Percentiles rank a stretch among this genome's conserved stretches.
Conservation (phyloP, 169 alveolate species). For the Plasmodium malariae region DNA sequence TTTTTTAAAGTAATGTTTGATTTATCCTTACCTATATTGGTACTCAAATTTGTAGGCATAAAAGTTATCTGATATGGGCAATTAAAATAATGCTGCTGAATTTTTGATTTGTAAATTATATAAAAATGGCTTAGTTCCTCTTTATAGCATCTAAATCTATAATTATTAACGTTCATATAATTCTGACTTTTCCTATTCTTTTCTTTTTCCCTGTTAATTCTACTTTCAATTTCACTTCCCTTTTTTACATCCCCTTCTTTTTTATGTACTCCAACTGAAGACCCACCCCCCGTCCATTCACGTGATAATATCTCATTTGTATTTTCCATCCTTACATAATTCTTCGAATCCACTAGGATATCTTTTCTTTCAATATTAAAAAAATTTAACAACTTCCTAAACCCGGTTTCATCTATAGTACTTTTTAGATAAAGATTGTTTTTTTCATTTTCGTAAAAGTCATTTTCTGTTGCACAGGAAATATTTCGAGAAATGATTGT, state of each 20-base stretch:
- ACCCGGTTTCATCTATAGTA: constrained; percentile 63
- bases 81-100: constrained; percentile 76
- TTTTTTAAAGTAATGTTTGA: background rate
- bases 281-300: background rate
- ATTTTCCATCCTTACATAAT: background rate
- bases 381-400: constrained; percentile 35
- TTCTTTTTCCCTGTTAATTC: background rate
- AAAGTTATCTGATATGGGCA: constrained; percentile 72
- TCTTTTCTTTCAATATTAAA: constrained; percentile 52
- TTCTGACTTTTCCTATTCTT: background rate
- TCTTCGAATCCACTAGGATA: background rate
- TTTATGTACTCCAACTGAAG: background rate
- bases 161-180: constrained; percentile 26
- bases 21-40: background rate
- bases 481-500: constrained; percentile 6
- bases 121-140: constrained; percentile 14
- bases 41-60: constrained; percentile 39
- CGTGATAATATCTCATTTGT: background rate
- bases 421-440: background rate
- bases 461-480: constrained; percentile 36
- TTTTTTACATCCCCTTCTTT: background rate
- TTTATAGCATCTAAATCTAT: constrained; percentile 32
- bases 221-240: background rate
- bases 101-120: constrained; percentile 68
- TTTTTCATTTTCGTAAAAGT: constrained; percentile 18